Base-by-base conservation (phyloP, 768 basidiomycete genomes). In the Lactifluus pinguis region DNA sequence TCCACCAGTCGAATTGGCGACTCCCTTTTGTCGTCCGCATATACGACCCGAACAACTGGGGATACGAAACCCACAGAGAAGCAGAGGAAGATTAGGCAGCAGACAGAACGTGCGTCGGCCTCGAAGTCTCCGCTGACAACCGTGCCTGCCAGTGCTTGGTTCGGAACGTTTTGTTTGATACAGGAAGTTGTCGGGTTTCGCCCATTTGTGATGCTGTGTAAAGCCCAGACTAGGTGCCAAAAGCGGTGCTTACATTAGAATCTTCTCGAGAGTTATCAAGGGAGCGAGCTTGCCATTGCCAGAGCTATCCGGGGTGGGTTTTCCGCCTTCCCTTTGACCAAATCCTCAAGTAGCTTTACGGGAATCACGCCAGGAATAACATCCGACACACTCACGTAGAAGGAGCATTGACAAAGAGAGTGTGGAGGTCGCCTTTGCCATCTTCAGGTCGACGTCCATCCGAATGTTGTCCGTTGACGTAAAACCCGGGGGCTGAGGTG, bases 351-450 rank as follows among this genome's bases (percentile, higher is more conserved):
- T 58, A 79, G 73, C 64, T 80, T 80, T 50, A 76, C 72, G 8
- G 86, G 82, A 60, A 93, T 77, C 47, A 92, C 83, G 6, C 87
- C 90, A 42, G 89, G 82, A 50, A 92, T 84, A 53, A 85, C 74
- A 15, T 80, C 77, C 25, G 86, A 89, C 1, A 81, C 84, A 42
- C 89, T 76, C 65, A 85, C 83, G 68, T 86, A 88, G 64, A 86
- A 72, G 25, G 84, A 84, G 71, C 91, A 93, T 68, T 91, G 90
- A 68, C 91, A 92, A 70, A 92, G 32, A 92, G 76, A 70, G 92
- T 89, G 45, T 92, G 73, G 32, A 87, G 70, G 59, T 78, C 81
- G 25, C 81, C 84, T 34, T 73, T 69, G 65, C 79, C 77, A 41
- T 75, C 74, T 21, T 57, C 60, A n/a, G 54, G 41, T 60, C 61